phyloP scores from a whole-genome alignment of 1,284 basidiomycete genomes.

The Irpex sp. region DNA sequence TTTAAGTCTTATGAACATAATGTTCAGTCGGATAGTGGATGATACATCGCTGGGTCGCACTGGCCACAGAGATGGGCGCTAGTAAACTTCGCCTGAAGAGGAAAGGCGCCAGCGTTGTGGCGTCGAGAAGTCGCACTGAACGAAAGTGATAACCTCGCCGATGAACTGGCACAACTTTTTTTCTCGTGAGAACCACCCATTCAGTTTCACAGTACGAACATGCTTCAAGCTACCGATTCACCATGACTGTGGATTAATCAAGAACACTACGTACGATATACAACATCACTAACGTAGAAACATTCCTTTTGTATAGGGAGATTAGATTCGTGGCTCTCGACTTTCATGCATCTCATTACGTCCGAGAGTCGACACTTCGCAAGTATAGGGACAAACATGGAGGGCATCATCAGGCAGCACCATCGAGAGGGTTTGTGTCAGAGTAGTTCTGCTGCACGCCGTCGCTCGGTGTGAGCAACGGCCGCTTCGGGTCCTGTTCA shows the following conservation, averaged over 20 bases:
- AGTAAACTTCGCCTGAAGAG: no score
- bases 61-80: no score
- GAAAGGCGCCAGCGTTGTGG: no score
- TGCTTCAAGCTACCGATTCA: no score
- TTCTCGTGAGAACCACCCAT: no score
- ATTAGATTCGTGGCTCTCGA: not conserved
- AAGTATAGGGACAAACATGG: not conserved
- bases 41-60: no score
- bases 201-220: no score
- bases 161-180: no score
- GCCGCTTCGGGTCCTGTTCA: constrained; percentile 19
- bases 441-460: constrained; percentile 2
- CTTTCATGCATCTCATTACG: not conserved
- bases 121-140: no score
- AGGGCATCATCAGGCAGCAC: not conserved
- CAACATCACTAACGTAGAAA: not conserved
- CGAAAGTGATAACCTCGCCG: no score
- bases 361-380: not conserved
- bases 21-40: no score
- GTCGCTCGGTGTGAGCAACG: constrained; percentile 5
- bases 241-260: no score
- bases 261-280: not conserved
- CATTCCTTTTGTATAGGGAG: not conserved
- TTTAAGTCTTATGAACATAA: not conserved
- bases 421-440: constrained; percentile 4